Evolutionary conservation across 768 basidiomycete genomes (phyloP), one percentile per base, ranked within the genome.

Genomic region (Paxillus rubicundulus): DNA sequence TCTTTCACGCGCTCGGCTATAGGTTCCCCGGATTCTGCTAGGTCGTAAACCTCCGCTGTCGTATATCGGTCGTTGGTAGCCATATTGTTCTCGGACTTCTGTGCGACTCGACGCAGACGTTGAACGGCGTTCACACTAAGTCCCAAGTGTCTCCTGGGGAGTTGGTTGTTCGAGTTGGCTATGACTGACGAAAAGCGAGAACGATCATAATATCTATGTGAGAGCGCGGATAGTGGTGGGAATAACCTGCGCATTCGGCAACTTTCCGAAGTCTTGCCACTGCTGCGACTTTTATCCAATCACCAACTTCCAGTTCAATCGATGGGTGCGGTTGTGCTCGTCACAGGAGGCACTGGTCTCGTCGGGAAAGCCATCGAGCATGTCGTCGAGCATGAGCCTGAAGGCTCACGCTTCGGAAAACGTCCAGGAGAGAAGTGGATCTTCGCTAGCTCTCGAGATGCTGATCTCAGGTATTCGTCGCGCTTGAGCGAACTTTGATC

Each of bases 301-400:
- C 46, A 36, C 40, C 32, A 48, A 47, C 5, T 24, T 24, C 6
- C 24, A 24, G 24, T 24, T 34, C 18, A 37, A 18, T 20, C 45
- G 10, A 70, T 71, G 68, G 45, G 68, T 47, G 53, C 65, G 51
- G 82, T 88, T 47, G 74, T 92, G 38, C 84, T 92, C 52, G 87
- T 92, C 60, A 92, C 90, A 41, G 91, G 90, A 43, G 92, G 91
- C 38, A 80, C 83, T 55, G 93, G 92, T 17, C 83, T 95, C 46
- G 91, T 95, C 33, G 92, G 92, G n/a, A 80, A 81, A 60, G 93
- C 84, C 30, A 89, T 96, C 63, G 74, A 86, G 63, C 77, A 87
- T 63, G 73, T 92, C 37, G 83, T 95, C 67, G 80, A 91, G 32
- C 84, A 79, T 9, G 92, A 96, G 62, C 82, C 87, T 0, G 77